Evolutionary conservation across 495 filamentous ascomycete genomes (phyloP), one percentile per base, ranked within the genome.

Genomic region (Penicillium taxi): DNA sequence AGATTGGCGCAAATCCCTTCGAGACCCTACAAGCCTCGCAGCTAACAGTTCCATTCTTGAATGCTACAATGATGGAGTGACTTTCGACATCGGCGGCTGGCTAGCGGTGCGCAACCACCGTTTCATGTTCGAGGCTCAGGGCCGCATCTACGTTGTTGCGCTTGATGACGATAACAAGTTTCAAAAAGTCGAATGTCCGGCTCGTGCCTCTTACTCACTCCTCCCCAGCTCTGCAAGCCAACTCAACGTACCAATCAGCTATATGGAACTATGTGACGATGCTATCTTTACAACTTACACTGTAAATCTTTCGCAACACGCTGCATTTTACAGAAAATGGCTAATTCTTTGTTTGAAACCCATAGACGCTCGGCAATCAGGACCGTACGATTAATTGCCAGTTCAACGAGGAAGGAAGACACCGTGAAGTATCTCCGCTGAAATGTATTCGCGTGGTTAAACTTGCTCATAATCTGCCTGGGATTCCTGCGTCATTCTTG

Each of bases 91-190:
- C 2, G 62, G 62, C 17, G 62, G 62, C 3, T 66, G 62, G 62
- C 32, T 66, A 29, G 56, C 62, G 1, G 50, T 66, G 20, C 59
- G 53, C 29, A 60, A 66, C 35, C 58, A 61, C 37, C 62, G 60
- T 9, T 4, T 66, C n/a, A 61, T 64, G 58, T 62, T 64, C 17
- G 62, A 66, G 35, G 58, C 62, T n/a, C 49, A 66, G 41, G 58
- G 64, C 20, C 50, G 56, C 6, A 44, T 55, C 9, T 66, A 64
- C 38, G 31, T 66, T 18, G 51, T 66, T 13, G 54, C 56, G 1
- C 52, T 66, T 3, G 53, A 64, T 36, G 53, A 64, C 19, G 24
- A 53, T 8, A 50, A 62, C 26, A 41, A 30, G 5, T 32, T 66
- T n/a, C 58, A 60, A 46, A 43, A 58, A 15, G 29, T 38, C 0